Base-by-base conservation (phyloP, 2,329 filamentous ascomycete species). In the Aspergillus intermedius region DNA sequence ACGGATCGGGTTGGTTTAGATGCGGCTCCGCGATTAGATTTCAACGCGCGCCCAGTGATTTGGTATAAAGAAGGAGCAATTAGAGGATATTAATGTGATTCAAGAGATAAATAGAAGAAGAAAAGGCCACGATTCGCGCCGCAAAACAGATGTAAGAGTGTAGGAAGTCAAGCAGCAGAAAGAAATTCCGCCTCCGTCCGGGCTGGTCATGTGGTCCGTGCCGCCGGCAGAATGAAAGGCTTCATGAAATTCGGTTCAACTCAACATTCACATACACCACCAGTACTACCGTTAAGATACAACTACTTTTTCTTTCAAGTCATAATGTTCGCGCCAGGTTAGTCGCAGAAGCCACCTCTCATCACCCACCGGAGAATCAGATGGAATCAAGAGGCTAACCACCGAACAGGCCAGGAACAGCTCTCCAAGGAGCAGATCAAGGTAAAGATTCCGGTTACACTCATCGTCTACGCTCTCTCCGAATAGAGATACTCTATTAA, bases 391-490 rank as follows among this genome's bases (percentile, higher is more conserved):
- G 42, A 41, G 37, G 37, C 46, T 46, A 44, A 45, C 44, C 13
- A 21, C 4, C 42, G 15, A 44, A 45, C 47, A 72, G 70, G 67
- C 49, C 66, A 67, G 46, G 69, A 74, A 65, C 70, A 72, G 60
- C 60, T 70, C 57, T 74, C 72, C 49, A 67, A 71, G 60, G 70
- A 71, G 61, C 68, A 74, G 60, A 68, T 75, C 54, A 67, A 66
- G 62, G 72, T 74, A 60, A 55, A 47, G 42, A 40, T 13, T n/a
- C 17, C n/a, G 6, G 12, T n/a, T 37, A 37, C 34, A n/a, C n/a
- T 37, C 34, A 3, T n/a, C 25, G 25, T 30, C 25, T 12, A 30
- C 10, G 4, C 25, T 30, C 25, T 30, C 25, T 30, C 12, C 10
- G 25, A 9, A 30, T 30, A 30, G 9, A 30, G 25, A 30, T 4